Percentiles rank a stretch among this genome's conserved stretches.
Evolutionary conservation across 305 asterid species (phyloP).

Genomic region (Nicotiana rustica): DNA sequence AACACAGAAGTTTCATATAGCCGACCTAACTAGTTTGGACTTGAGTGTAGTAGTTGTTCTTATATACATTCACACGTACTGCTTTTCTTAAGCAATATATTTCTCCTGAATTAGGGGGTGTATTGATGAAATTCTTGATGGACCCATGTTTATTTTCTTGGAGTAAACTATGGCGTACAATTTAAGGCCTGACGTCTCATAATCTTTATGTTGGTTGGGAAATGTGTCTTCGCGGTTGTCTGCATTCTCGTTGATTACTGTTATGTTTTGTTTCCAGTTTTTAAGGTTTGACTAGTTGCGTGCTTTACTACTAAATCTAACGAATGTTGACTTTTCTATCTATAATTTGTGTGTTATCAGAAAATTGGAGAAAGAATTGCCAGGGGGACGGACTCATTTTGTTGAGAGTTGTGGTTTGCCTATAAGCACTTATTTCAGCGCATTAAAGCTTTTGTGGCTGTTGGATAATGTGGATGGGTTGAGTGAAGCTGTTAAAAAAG

Average conservation of each 20-base stretch:
- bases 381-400: conserved; percentile 91
- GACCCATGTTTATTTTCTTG: not conserved
- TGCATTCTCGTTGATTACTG: not conserved
- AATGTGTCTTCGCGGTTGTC: not conserved
- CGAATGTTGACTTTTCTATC: not conserved
- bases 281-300: not conserved
- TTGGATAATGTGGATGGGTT: conserved; percentile 75
- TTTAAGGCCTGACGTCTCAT: not conserved
- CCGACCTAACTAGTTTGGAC: not conserved
- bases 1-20: not conserved
- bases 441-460: conserved; percentile 84
- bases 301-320: not conserved
- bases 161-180: not conserved
- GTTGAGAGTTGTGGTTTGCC: conserved; percentile 87
- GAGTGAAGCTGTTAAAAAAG: conserved; percentile 65
- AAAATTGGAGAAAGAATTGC: conserved; percentile 78
- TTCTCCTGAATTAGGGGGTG: conserved; percentile 6
- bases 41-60: not conserved
- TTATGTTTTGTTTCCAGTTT: not conserved
- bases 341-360: conserved; percentile 42
- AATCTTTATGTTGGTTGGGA: not conserved
- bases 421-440: conserved; percentile 95
- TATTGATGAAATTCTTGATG: not conserved
- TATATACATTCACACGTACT: not conserved
- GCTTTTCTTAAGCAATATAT: not conserved